Evolutionary conservation across 1,284 basidiomycete genomes (phyloP).

Genomic region (Meripilus lineatus): DNA sequence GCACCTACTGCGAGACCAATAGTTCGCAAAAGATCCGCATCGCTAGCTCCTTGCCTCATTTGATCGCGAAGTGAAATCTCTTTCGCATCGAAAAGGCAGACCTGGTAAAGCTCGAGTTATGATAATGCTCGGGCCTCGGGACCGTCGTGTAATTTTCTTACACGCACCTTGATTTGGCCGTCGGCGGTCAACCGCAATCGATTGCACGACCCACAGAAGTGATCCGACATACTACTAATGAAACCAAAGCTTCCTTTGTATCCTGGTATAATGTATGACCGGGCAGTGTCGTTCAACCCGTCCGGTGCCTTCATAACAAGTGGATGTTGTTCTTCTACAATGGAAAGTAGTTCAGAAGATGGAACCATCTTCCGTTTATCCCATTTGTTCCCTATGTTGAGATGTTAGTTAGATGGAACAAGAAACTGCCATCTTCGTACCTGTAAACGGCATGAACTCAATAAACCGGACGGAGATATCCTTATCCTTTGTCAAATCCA

Average conservation of each 20-base stretch:
- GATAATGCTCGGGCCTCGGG: too few relatives aligned
- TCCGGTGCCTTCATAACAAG: conserved; percentile 50
- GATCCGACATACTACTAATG: conserved; percentile 91
- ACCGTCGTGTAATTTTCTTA: too few relatives aligned
- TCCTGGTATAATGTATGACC: conserved; percentile 73
- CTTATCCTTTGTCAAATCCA: conserved; percentile 65
- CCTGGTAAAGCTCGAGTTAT: conserved; percentile 39
- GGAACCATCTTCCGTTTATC: conserved; percentile 77
- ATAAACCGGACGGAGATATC: conserved; percentile 79
- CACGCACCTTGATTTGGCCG: conserved; percentile 80
- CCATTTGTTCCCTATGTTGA: conserved; percentile 74
- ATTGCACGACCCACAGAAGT: conserved; percentile 86
- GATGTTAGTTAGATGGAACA: conserved; percentile 1
- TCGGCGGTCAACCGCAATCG: conserved; percentile 82
- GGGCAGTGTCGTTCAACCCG: conserved; percentile 76
- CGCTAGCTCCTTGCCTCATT: conserved; percentile 59
- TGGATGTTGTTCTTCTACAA: conserved; percentile 45
- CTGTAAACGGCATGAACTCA: conserved; percentile 92
- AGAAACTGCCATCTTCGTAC: conserved; percentile 32
- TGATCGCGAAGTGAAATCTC: conserved; percentile 79
- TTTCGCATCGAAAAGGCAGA: conserved; percentile 83
- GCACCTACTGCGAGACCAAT: conserved; percentile 65
- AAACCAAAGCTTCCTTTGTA: conserved; percentile 77
- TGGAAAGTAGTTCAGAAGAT: conserved; percentile 56
- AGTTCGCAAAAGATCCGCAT: conserved; percentile 58